Percentiles rank a stretch among this genome's conserved stretches.
These are phyloP conservation scores for Wallemia ichthyophaga DNA, from an alignment of 1,284 basidiomycete genomes.

Conservation along the genomic window DNA sequence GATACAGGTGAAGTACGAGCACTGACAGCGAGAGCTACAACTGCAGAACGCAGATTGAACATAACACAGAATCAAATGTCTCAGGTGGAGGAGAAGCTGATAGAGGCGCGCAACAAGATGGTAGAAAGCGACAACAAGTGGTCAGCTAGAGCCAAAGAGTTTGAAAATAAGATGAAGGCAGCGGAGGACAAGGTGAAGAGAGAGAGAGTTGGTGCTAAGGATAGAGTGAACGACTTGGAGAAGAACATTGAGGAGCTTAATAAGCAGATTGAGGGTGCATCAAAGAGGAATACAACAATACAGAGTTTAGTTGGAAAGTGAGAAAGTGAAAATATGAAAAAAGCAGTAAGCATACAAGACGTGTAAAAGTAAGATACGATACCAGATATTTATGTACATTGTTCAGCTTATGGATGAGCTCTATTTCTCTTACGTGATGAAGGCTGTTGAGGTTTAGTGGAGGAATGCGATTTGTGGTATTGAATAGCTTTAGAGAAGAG, in stretches of 20 bases:
- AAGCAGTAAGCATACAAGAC: too few relatives aligned
- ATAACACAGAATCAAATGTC: slow-evolving; percentile 41
- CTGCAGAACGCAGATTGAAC: slow-evolving; percentile 25
- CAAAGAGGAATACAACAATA: not conserved
- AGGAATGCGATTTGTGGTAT: not conserved
- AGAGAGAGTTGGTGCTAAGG: slow-evolving; percentile 80
- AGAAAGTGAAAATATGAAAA: too few relatives aligned
- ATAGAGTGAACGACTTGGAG: slow-evolving; percentile 24
- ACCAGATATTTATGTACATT: too few relatives aligned
- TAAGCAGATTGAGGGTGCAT: not conserved
- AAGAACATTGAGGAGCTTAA: slow-evolving; percentile 2
- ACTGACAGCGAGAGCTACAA: slow-evolving; percentile 41
- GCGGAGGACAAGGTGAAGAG: slow-evolving; percentile 85
- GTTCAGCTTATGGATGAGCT: too few relatives aligned
- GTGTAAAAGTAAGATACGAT: too few relatives aligned
- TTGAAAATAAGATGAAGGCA: slow-evolving; percentile 46
- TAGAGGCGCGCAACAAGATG: slow-evolving; percentile 35
- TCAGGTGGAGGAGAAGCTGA: slow-evolving; percentile 51
- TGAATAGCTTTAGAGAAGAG: too few relatives aligned
- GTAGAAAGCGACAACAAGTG: slow-evolving; percentile 46
- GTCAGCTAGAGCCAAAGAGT: slow-evolving; percentile 75
- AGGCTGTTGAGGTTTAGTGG: not conserved
- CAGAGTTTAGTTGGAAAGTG: not conserved
- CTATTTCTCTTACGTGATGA: not conserved
- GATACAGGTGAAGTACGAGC: slow-evolving; percentile 27